phyloP scores from a whole-genome alignment of 345 rosid species.

The Cardamine resedifolia region DNA sequence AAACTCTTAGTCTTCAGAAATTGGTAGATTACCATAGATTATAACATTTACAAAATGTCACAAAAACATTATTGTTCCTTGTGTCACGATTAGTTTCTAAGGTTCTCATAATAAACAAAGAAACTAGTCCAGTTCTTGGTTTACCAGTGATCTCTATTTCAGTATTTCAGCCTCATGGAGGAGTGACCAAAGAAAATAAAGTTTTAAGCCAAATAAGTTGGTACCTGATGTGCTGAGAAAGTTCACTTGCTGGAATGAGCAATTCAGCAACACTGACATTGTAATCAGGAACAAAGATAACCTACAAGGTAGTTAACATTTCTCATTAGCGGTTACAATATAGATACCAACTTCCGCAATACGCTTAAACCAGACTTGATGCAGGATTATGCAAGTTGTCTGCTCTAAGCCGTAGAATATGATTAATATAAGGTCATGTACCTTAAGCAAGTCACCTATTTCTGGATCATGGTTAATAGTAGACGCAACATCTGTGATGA shows the following conservation, averaged over 20 bases:
- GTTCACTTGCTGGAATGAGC: constrained; percentile 88
- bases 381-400: background rate
- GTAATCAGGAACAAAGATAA: constrained; percentile 76
- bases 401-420: background rate
- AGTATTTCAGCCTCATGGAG: background rate
- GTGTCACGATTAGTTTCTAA: background rate
- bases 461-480: constrained; percentile 67
- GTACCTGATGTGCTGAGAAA: constrained; percentile 84
- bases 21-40: background rate
- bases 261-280: constrained; percentile 82
- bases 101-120: background rate
- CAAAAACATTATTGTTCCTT: background rate
- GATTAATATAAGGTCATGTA: constrained; percentile 26
- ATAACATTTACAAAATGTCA: background rate
- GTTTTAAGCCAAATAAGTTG: constrained; percentile 4
- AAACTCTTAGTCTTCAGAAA: constrained; percentile 6
- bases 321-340: background rate
- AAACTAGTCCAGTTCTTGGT: background rate
- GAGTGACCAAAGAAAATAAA: constrained; percentile 7
- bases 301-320: constrained; percentile 41
- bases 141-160: background rate
- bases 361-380: background rate
- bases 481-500: constrained; percentile 71
- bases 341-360: background rate
- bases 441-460: constrained; percentile 77